Conservation (phyloP, 805 yeast species). For the Barnettozyma sp. region DNA sequence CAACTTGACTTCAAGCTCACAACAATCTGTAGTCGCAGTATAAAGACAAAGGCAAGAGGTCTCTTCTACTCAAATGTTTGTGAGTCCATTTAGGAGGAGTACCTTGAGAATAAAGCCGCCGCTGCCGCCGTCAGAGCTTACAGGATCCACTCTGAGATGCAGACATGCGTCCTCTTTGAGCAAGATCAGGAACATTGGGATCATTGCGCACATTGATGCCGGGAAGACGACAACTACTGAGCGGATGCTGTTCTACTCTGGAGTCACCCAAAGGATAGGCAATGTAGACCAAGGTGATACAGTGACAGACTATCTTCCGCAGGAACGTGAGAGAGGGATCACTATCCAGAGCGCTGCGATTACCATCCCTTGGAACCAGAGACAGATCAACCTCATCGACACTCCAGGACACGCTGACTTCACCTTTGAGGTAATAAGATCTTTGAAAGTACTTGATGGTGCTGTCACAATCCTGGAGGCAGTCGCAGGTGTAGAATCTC, state of each 20-base stretch:
- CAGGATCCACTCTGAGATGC: no score
- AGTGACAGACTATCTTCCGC: conserved; percentile 84
- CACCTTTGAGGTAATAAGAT: conserved; percentile 86
- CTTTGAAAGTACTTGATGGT: conserved; percentile 89
- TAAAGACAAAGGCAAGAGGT: no score
- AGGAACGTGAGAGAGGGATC: conserved; percentile 88
- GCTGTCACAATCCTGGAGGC: conserved; percentile 90
- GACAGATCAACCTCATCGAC: conserved; percentile 80
- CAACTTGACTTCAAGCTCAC: no score
- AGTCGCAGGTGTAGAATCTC: conserved; percentile 98
- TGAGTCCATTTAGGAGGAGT: no score
- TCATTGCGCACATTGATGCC: conserved; percentile 98
- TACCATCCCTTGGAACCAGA: conserved; percentile 75
- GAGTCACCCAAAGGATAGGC: conserved; percentile 73
- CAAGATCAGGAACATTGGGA: conserved; percentile 77
- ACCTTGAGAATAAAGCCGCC: no score
- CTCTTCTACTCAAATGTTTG: no score
- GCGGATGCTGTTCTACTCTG: conserved; percentile 86
- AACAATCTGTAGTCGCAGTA: no score
- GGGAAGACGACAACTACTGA: conserved; percentile 98
- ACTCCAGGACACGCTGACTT: conserved; percentile 99
- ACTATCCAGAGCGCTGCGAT: conserved; percentile 97
- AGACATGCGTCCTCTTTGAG: conserved; percentile 2
- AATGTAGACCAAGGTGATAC: conserved; percentile 97
- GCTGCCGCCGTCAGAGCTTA: no score